Conservation (phyloP, 441 rosid genomes). For the Capsella rubella region DNA sequence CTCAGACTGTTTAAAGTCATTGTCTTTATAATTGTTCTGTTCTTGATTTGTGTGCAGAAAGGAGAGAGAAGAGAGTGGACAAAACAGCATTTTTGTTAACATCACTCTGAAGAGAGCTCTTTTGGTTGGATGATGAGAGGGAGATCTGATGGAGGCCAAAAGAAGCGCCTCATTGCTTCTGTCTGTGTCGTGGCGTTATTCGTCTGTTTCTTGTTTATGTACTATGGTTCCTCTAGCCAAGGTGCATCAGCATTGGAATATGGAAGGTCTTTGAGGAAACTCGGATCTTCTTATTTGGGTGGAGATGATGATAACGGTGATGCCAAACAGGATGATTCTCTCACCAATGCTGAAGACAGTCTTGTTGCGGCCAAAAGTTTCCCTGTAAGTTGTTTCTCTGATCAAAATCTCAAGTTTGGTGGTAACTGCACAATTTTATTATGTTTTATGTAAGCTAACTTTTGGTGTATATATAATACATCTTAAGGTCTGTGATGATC, state of each 20-base stretch:
- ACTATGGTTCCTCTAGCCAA: conserved; percentile 64
- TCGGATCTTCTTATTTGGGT: conserved; percentile 90
- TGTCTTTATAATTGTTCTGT: conserved; percentile 19
- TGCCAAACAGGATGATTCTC: conserved; percentile 61
- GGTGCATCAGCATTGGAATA: conserved; percentile 84
- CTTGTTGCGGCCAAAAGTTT: conserved; percentile 71
- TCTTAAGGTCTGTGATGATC: conserved; percentile 92
- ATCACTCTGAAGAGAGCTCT: neutral
- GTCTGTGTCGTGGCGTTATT: conserved; percentile 52
- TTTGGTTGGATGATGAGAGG: conserved; percentile 60
- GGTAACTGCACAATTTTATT: neutral
- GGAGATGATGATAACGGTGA: conserved; percentile 76
- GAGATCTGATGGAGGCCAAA: conserved; percentile 76
- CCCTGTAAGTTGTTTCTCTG: conserved; percentile 62
- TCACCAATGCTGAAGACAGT: conserved; percentile 54
- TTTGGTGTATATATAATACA: conserved; percentile 23
- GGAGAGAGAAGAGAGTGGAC: neutral
- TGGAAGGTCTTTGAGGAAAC: conserved; percentile 90
- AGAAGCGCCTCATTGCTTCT: conserved; percentile 61
- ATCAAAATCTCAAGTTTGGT: neutral
- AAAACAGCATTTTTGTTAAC: neutral
- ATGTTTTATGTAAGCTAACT: conserved; percentile 20
- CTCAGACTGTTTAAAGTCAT: conserved; percentile 14
- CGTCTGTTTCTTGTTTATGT: conserved; percentile 62
- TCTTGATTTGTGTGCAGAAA: conserved; percentile 41